Evolutionary conservation across 1,139 yeast species (phyloP), one percentile per base, ranked within the genome.

Genomic region (Pichia sp.): DNA sequence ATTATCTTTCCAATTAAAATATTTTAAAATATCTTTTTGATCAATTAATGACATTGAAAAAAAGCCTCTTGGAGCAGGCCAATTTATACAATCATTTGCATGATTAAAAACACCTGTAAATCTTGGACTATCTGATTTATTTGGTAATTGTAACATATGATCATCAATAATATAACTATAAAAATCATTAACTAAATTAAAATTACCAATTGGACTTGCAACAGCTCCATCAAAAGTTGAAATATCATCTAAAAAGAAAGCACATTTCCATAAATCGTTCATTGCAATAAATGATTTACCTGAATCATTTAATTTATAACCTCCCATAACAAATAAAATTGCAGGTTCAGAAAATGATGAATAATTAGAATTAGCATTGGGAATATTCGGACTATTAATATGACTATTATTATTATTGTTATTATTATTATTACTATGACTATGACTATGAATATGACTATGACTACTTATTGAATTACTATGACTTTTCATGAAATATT

Each of bases 191-290:
- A 58, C 37, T 31, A 58, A 25, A 37, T 55, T 59, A 36, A 62
- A 61, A 30, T 54, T 50, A 7, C 67, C 67, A 40, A 61, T 45
- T 40, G 66, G 67, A 38, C 53, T 57, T 38, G 62, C 60, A 33
- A 65, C 50, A 11, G 56, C 49, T 43, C 61, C 63, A 45, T 59
- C 60, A 8, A 61, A 50, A 40, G 63, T 62, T 11, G 58, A 61
- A 31, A 53, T 47, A 25, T 63, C 63, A 18, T 62, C 58, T 1
- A 71, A 63, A 5, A 69, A 64, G 2, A 75, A 51, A 48, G 74
- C 76, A 34, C 74, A 63, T 53, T 67, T 70, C 79, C 79, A 76
- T 46, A 75, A 54, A 57, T 75, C 79, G 51, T 69, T 67, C 56
- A 74, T 59, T 2, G 78, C 70, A 37, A 67, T 64, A 51, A 68